Base-by-base conservation (phyloP, 108 stramenopile genomes). In the Skeletonema grethae region DNA sequence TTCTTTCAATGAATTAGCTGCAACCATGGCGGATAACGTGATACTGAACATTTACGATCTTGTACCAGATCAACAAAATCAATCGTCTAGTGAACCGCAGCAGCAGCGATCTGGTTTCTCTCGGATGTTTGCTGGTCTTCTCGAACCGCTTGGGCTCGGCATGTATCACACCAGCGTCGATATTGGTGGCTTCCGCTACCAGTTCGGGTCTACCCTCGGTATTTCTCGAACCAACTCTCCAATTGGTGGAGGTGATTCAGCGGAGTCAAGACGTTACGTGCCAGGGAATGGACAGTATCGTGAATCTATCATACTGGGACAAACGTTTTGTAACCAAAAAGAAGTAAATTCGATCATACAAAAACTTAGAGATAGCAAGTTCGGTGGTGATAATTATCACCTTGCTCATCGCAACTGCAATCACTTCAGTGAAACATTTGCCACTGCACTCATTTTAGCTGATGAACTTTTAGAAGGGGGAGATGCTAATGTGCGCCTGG, bases 351-450 rank as follows among this genome's bases (percentile, higher is more conserved):
- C 56, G 3, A 64, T 77, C 10, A 55, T 82, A 22, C 71, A 82
- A 45, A 64, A 70, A 11, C 68, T 82, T 56, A 77, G 76, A 46
- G 70, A 82, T 0, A 63, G 65, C 11, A 71, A 66, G 24, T 84
- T 84, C 45, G 70, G 62, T n/a, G 66, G 75, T 12, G 69, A 70
- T 20, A 76, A 64, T 16, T 84, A 84, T 61, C 83, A 84, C 55
- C n/a, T 80, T 11, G 65, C 66, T 11, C 69, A 72, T 53, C 66
- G 83, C 31, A 84, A 84, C 65, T 84, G 83, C 63, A 84, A 84
- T 75, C 83, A 84, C 66, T 84, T 84, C 30, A 65, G 74, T 6
- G 72, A 79, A 30, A 80, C 83, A 18, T 79, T 84, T 57, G 74
- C 83, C 5, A 76, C 39, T 48, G 77, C 77, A 1, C 48, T 84